phyloP scores from a whole-genome alignment of 2,329 filamentous ascomycete genomes.

The Zasmidium citrigriseum region DNA sequence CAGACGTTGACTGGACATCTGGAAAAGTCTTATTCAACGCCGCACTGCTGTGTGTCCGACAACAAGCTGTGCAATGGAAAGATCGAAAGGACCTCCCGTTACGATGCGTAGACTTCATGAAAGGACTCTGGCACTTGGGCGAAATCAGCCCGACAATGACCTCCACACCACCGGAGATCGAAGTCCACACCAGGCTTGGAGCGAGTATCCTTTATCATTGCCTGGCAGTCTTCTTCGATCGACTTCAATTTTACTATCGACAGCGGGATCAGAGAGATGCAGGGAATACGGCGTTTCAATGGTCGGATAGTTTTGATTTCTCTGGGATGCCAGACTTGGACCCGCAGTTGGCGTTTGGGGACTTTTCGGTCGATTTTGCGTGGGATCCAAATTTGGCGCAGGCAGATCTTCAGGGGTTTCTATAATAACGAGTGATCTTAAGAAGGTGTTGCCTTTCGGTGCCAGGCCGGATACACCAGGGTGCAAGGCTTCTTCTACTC shows the following conservation, averaged over 20 bases:
- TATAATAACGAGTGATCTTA: too few species aligned
- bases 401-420: background rate
- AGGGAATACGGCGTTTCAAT: background rate
- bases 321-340: background rate
- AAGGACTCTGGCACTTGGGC: background rate
- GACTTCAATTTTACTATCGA: background rate
- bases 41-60: background rate
- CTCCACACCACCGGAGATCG: background rate
- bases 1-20: background rate
- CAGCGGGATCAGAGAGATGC: background rate
- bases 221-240: background rate
- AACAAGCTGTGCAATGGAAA: background rate
- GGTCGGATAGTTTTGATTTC: background rate
- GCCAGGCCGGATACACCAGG: too few species aligned
- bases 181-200: background rate
- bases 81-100: background rate
- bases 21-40: background rate
- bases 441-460: too few species aligned
- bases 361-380: background rate
- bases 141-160: background rate
- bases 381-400: background rate
- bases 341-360: background rate
- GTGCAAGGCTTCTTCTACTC: too few species aligned
- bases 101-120: background rate
- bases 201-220: background rate